Percentiles rank a stretch among this genome's conserved stretches.
Evolutionary conservation across 2,329 filamentous ascomycete species (phyloP).

Genomic region (Alternaria arborescens): DNA sequence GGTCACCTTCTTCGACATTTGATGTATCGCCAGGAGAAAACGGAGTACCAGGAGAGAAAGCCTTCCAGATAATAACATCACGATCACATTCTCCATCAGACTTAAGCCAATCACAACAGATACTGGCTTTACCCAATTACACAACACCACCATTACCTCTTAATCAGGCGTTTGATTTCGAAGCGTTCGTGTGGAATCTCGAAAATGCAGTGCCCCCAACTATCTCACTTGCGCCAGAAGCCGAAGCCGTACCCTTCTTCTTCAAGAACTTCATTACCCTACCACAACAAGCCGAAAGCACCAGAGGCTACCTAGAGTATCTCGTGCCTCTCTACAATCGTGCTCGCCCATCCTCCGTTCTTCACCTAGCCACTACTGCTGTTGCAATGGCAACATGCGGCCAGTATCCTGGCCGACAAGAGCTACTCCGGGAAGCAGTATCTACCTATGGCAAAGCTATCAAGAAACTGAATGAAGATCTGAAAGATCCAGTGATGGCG

Average conservation of each 20-base stretch:
- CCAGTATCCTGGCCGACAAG: slow-evolving; percentile 49
- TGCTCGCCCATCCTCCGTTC: slow-evolving; percentile 44
- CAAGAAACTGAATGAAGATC: slow-evolving; percentile 47
- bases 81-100: slow-evolving; percentile 24
- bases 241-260: slow-evolving; percentile 53
- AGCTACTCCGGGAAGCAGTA: slow-evolving; percentile 46
- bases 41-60: slow-evolving; percentile 2
- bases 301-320: slow-evolving; percentile 51
- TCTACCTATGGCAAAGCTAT: slow-evolving; percentile 51
- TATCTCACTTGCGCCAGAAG: slow-evolving; percentile 45
- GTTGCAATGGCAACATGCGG: slow-evolving; percentile 51
- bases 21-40: slow-evolving; percentile 24
- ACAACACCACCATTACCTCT: slow-evolving; percentile 22
- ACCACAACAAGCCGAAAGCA: slow-evolving; percentile 49
- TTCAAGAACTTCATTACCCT: slow-evolving; percentile 53
- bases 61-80: slow-evolving; percentile 19
- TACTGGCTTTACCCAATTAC: slow-evolving; percentile 31
- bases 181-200: slow-evolving; percentile 45
- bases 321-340: slow-evolving; percentile 51
- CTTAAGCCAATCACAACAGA: slow-evolving; percentile 24
- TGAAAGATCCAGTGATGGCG: slow-evolving; percentile 46
- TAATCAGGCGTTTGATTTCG: slow-evolving; percentile 30
- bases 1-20: slow-evolving; percentile 33
- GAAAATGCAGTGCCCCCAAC: slow-evolving; percentile 36
- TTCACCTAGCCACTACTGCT: slow-evolving; percentile 52